Evolutionary conservation across 129 eudicot species (phyloP), one percentile per base, ranked within the genome.

Genomic region (Pittosporum tobira): DNA sequence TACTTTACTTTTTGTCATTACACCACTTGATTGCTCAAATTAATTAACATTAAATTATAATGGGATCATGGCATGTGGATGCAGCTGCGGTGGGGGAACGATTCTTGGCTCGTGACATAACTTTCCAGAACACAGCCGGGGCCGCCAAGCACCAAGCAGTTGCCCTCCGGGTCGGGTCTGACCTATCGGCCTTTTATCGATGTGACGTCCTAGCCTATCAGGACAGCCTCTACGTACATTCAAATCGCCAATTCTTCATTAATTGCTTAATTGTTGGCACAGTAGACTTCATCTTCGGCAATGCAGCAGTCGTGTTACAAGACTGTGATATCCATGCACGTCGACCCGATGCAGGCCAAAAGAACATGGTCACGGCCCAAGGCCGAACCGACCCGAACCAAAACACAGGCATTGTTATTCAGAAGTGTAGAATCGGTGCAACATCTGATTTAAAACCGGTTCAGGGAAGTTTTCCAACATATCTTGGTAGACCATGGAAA

Each of bases 141-240:
- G 67, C 77, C 55, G 65, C 77, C 7, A 65, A 65, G 30, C 72
- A 72, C 63, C 77, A 72, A 59, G 77, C 77, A 0, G 77, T 72
- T 40, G 77, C 77, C 11, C 63, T 72, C 20, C 72, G 77, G 2
- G 71, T 65, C 10, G 67, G 77, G 6, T 59, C 72, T 3, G 72
- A 72, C 26, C 36, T 72, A 3, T 72, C 77, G 0, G 72, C 72
- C 15, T 65, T 72, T 31, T 72, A 72, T 49, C 62, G 54, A 3
- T 72, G 77, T 25, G 63, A 65, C 68, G 49, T 72, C 42, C 23
- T 65, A 9, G 77, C 57, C 5, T 72, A 65, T 59, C 77, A 72
- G 51, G 77, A 65, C 77, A 72, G 72, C 48, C 68, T 72, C 16
- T 72, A 72, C 34, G 77, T 72, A 49, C 71, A 72, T 63, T 40